Base-by-base conservation (phyloP, 345 rosid species). In the Microcos paniculata region DNA sequence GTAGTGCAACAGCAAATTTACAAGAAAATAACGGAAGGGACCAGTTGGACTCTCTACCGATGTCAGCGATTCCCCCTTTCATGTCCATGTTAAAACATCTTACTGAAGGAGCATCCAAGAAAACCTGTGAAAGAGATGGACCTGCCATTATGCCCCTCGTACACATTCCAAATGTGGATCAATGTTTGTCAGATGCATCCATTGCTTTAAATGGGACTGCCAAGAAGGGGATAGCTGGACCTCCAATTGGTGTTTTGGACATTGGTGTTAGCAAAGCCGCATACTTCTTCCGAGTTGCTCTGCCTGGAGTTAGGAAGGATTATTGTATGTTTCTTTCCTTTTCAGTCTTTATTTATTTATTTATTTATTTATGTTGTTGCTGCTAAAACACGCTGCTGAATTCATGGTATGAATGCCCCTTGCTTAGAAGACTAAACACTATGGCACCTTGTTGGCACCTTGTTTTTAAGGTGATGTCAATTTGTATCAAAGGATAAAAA, bases 281-380 rank as follows among this genome's bases (percentile, higher is more conserved):
- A 6, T 89, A 85, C 78, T 81, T 87, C 69, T 91, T 89, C 68
- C 84, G 78, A 40, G 88, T 87, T 78, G 83, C 90, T 59, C 73
- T 89, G 76, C 90, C 93, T 2, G 92, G 94, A 77, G 81, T 90
- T 71, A 75, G 82, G 66, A 88, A 72, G 69, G 86, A 83, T 67
- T 82, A 75, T 40, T 71, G 88, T 84, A 85, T 67, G 79, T 31
- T n/a, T 33, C 72, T 70, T n/a, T 46, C 51, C 66, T 57, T 59
- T 58, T 38, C 68, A 18, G 28, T 48, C 38, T 28, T 21, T 52
- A 35, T 0, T 48, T 40, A 67, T 67, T 21, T 28, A 16, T 51
- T 53, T 23, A 28, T 15, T 26, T 52, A 3, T 28, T 55, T 55
- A 7, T 28, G 30, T 55, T 3, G n/a, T n/a, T n/a, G n/a, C n/a